A percentile compares a stretch with the other conserved stretches of the same genome.
Conservation (phyloP, 805 yeast species). For the Suhomyces vadensis region DNA sequence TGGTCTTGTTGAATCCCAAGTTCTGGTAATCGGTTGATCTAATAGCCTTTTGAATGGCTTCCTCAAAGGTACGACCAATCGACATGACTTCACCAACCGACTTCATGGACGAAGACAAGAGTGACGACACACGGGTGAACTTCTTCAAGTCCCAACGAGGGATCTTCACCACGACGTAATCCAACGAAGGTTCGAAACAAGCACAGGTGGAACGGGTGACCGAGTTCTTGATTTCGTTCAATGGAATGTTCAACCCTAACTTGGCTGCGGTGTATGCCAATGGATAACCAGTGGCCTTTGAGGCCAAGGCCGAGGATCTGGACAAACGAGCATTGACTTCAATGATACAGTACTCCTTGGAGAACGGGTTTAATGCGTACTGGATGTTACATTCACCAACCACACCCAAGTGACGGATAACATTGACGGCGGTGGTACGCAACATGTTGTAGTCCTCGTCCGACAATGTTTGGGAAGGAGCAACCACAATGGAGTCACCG, state of each 20-base stretch:
- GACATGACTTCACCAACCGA: slow-evolving; percentile 99
- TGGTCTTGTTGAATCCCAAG: slow-evolving; percentile 86
- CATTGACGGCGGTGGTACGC: slow-evolving; percentile 96
- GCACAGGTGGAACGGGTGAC: slow-evolving; percentile 94
- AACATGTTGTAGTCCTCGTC: slow-evolving; percentile 98
- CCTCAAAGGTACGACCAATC: slow-evolving; percentile 96
- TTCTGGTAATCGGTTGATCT: slow-evolving; percentile 95
- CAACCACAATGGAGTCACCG: slow-evolving; percentile 98
- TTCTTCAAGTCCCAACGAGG: slow-evolving; percentile 99
- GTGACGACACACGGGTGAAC: slow-evolving; percentile 86
- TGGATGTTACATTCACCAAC: slow-evolving; percentile 99
- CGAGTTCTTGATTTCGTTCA: slow-evolving; percentile 87
- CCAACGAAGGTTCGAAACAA: slow-evolving; percentile 96
- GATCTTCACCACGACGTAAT: slow-evolving; percentile 94
- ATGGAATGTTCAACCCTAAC: slow-evolving; percentile 87
- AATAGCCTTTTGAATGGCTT: slow-evolving; percentile 96
- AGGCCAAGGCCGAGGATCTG: slow-evolving; percentile 97
- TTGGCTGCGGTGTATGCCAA: slow-evolving; percentile 98
- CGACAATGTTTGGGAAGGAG: slow-evolving; percentile 95
- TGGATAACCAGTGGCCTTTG: slow-evolving; percentile 98
- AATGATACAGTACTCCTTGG: slow-evolving; percentile 93
- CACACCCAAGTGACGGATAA: slow-evolving; percentile 95
- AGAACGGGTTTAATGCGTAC: slow-evolving; percentile 90
- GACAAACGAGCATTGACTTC: slow-evolving; percentile 98
- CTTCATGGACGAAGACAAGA: slow-evolving; percentile 91